Evolutionary conservation across 1,139 yeast species (phyloP).

Genomic region (Chernovozyma sophiae-reginae): DNA sequence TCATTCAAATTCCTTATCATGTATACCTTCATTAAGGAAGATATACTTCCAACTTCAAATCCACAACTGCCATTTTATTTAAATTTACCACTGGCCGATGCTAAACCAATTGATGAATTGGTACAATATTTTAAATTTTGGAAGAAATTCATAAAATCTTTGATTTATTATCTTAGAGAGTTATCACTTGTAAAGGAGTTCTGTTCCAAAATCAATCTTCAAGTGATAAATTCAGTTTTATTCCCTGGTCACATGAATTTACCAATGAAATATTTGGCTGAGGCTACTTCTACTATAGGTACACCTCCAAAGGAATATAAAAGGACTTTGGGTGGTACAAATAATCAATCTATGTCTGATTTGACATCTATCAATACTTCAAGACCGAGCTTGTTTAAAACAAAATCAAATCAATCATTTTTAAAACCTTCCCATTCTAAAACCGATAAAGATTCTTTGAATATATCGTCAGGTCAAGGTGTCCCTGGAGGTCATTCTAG

Average conservation of each 20-base stretch:
- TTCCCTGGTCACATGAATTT: slow-evolving; percentile 47
- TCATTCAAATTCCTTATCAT: not conserved
- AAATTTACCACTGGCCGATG: slow-evolving; percentile 36
- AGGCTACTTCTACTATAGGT: slow-evolving; percentile 14
- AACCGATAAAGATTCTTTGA: not conserved
- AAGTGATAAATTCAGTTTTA: slow-evolving; percentile 57
- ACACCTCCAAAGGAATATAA: slow-evolving; percentile 24
- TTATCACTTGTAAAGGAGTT: slow-evolving; percentile 64
- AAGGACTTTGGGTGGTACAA: slow-evolving; percentile 16
- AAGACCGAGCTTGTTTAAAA: slow-evolving; percentile 31
- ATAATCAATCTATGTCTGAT: slow-evolving; percentile 6
- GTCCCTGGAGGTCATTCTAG: not conserved
- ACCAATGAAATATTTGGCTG: slow-evolving; percentile 17
- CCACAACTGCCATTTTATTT: slow-evolving; percentile 36
- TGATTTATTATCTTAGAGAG: slow-evolving; percentile 59
- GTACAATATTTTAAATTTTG: slow-evolving; percentile 61
- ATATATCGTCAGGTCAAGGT: too few species aligned
- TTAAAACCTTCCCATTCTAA: slow-evolving; percentile 9
- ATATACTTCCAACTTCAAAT: slow-evolving; percentile 33
- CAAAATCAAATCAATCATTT: slow-evolving; percentile 28
- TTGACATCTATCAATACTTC: not conserved
- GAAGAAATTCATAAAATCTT: slow-evolving; percentile 63
- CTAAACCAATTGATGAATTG: slow-evolving; percentile 48
- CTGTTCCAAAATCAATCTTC: slow-evolving; percentile 60
- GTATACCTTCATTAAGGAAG: slow-evolving; percentile 22